Conservation (phyloP, 139 green algal species). For the Pycnococcus provasolii region DNA sequence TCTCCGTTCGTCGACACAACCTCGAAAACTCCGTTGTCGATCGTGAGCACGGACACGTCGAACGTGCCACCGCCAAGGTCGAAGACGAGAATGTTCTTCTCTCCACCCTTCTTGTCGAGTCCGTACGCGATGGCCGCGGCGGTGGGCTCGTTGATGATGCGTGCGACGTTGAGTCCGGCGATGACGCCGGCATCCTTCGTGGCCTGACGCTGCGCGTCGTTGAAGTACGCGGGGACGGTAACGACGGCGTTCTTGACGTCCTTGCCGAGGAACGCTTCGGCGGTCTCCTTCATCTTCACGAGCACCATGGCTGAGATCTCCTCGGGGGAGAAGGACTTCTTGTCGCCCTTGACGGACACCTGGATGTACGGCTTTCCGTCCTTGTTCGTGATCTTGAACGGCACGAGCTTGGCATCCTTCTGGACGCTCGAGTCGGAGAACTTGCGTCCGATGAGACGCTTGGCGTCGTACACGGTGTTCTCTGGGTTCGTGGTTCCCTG, state of each 20-base stretch:
- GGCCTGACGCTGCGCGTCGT: slow-evolving; percentile 92
- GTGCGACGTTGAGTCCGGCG: slow-evolving; percentile 74
- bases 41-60: slow-evolving; percentile 96
- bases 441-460: slow-evolving; percentile 93
- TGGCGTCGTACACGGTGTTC: slow-evolving; percentile 94
- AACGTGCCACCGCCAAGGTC: slow-evolving; percentile 98
- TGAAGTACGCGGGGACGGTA: slow-evolving; percentile 97
- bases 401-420: slow-evolving; percentile 87
- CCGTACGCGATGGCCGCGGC: slow-evolving; percentile 92
- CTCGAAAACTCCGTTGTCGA: slow-evolving; percentile 96
- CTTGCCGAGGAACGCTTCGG: slow-evolving; percentile 75
- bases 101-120: slow-evolving; percentile 74
- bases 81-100: slow-evolving; percentile 97
- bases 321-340: slow-evolving; percentile 79
- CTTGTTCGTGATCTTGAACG: slow-evolving; percentile 91
- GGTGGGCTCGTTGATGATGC: slow-evolving; percentile 98
- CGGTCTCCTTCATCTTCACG: slow-evolving; percentile 85
- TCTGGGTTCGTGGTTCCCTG: slow-evolving; percentile 87
- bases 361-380: slow-evolving; percentile 84
- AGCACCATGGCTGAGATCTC: slow-evolving; percentile 97
- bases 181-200: slow-evolving; percentile 88
- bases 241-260: slow-evolving; percentile 73
- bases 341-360: slow-evolving; percentile 42
- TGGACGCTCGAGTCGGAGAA: slow-evolving; percentile 56
- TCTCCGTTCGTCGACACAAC: slow-evolving; percentile 86